A percentile compares a stretch with the other conserved stretches of the same genome.
These are phyloP conservation scores for Candolleomyces aberdarensis DNA, from an alignment of 768 basidiomycete species.

Conservation along the genomic window DNA sequence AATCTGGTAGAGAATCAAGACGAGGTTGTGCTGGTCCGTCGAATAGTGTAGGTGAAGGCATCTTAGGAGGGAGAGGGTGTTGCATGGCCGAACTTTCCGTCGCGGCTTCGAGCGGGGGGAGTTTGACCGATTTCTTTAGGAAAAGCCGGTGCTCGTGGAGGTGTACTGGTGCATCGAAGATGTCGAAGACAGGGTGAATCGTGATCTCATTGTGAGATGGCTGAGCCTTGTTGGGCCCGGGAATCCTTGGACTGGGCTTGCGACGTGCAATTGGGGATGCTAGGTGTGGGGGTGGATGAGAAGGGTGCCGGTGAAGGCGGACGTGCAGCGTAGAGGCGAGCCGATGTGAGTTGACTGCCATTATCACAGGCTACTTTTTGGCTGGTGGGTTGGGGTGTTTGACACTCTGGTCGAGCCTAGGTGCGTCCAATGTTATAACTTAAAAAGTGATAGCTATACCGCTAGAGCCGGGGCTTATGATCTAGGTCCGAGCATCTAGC, in stretches of 20 bases:
- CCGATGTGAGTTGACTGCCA: not conserved
- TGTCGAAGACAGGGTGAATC: constrained; percentile 41
- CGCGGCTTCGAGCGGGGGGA: not conserved
- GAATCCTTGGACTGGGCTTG: not conserved
- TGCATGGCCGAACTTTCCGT: not conserved
- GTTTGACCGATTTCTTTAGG: constrained; percentile 10
- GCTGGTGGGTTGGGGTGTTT: too few relatives aligned
- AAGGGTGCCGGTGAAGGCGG: not conserved
- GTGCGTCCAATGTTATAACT: too few relatives aligned
- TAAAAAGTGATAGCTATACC: too few relatives aligned
- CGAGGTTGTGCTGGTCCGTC: constrained; percentile 46
- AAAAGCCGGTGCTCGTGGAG: constrained; percentile 32
- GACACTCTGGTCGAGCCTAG: too few relatives aligned
- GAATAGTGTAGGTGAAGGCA: constrained; percentile 44
- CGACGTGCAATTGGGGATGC: not conserved
- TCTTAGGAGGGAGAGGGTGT: constrained; percentile 4
- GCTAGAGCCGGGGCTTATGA: too few relatives aligned
- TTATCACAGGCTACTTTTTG: too few relatives aligned
- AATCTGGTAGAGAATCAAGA: constrained; percentile 5
- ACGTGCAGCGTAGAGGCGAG: not conserved
- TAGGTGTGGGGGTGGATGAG: not conserved
- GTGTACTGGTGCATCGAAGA: constrained; percentile 46
- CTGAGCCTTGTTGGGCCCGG: constrained; percentile 9
- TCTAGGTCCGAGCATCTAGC: too few relatives aligned
- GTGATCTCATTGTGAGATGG: constrained; percentile 21